Conservation (phyloP, 2,329 filamentous ascomycete species). For the Fusarium beomiforme region DNA sequence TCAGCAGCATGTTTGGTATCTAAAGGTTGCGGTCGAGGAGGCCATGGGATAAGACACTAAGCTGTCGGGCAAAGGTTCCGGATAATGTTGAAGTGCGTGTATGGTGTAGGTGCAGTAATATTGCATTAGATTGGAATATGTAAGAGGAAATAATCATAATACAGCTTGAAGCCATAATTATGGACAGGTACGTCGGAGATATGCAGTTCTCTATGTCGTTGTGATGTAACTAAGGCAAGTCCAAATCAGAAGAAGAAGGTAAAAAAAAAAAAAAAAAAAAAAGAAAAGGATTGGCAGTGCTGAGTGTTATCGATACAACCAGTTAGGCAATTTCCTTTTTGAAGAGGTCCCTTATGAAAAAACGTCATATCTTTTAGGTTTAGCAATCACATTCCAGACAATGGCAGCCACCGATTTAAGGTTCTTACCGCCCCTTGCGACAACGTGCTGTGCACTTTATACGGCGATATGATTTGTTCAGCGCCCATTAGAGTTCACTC, state of each 20-base stretch:
- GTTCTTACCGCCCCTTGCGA: not conserved
- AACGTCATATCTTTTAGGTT: not conserved
- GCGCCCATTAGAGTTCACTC: not conserved
- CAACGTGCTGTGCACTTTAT: not conserved
- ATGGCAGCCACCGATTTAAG: not conserved
- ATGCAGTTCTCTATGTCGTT: too few relatives aligned
- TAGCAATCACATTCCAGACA: not conserved
- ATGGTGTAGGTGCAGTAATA: not conserved
- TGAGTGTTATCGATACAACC: too few relatives aligned
- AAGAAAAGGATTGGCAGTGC: too few relatives aligned
- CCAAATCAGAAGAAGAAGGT: too few relatives aligned
- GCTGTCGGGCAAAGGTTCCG: fast-evolving
- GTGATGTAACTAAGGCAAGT: too few relatives aligned
- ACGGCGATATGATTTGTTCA: not conserved
- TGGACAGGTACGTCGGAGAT: too few relatives aligned
- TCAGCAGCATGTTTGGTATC: not conserved
- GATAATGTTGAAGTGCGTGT: not conserved
- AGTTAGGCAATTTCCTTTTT: too few relatives aligned
- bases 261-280: too few relatives aligned
- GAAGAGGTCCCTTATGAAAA: not conserved
- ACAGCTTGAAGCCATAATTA: too few relatives aligned
- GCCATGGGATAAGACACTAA: not conserved
- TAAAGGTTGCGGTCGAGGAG: not conserved
- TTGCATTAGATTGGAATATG: too few relatives aligned
- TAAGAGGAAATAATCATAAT: too few relatives aligned